Percentiles rank a stretch among this genome's conserved stretches.
Conservation (phyloP, 768 basidiomycete species). For the Pholiota microspora region DNA sequence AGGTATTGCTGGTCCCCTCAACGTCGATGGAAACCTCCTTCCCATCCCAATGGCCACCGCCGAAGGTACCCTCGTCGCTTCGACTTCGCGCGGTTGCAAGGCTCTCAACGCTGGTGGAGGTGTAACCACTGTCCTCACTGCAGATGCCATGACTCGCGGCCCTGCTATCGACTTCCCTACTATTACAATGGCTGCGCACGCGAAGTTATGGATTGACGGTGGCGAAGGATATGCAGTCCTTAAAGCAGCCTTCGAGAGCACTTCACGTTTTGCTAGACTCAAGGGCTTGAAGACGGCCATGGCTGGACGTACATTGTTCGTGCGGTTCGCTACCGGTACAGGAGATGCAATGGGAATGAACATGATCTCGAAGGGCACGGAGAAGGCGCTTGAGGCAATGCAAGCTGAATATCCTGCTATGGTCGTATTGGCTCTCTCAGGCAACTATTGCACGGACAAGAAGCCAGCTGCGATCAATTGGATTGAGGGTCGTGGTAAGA, state of each 20-base stretch:
- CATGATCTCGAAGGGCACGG: slow-evolving; percentile 99
- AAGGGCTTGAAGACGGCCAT: slow-evolving; percentile 84
- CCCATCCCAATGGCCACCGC: slow-evolving; percentile 99
- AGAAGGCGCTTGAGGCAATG: slow-evolving; percentile 86
- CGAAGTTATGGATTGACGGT: slow-evolving; percentile 84
- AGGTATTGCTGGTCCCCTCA: slow-evolving; percentile 94
- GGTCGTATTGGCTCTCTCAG: slow-evolving; percentile 86
- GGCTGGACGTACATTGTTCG: slow-evolving; percentile 91
- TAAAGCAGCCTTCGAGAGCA: slow-evolving; percentile 88
- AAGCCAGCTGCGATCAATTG: slow-evolving; percentile 99
- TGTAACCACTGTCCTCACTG: slow-evolving; percentile 87
- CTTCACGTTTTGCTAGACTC: slow-evolving; percentile 88
- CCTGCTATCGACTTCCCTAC: slow-evolving; percentile 97
- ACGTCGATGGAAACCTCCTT: slow-evolving; percentile 77
- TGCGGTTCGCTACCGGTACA: slow-evolving; percentile 91
- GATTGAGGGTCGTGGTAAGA: slow-evolving; percentile 99
- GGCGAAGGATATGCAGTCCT: slow-evolving; percentile 75
- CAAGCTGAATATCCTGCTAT: slow-evolving; percentile 84
- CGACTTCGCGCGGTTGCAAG: slow-evolving; percentile 96
- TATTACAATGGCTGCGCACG: slow-evolving; percentile 74
- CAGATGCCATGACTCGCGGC: slow-evolving; percentile 97
- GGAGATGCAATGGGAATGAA: slow-evolving; percentile 99
- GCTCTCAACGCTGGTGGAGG: slow-evolving; percentile 96
- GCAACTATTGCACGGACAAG: slow-evolving; percentile 99
- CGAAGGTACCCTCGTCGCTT: slow-evolving; percentile 98